A percentile compares a stretch with the other conserved stretches of the same genome.
Evolutionary conservation across 2,329 filamentous ascomycete genomes (phyloP).

Genomic region (Trichoderma koningii): DNA sequence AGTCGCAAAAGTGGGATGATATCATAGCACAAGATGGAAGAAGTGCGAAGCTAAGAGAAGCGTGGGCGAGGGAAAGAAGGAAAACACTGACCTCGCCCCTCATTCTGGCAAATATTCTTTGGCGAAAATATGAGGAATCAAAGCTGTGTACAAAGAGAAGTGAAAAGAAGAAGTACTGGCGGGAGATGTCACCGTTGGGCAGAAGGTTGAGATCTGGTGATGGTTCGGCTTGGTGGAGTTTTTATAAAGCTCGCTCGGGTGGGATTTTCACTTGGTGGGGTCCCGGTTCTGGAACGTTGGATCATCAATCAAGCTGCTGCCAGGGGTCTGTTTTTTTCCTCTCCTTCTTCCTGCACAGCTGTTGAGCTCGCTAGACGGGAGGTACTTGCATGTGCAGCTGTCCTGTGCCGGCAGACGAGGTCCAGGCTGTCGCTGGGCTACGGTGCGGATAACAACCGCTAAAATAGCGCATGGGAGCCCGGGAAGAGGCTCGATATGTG

Average conservation of each 20-base stretch:
- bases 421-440: neutral
- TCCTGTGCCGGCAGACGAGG: constrained; percentile 2
- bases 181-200: constrained; percentile 34
- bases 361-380: neutral
- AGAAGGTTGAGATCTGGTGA: constrained; percentile 35
- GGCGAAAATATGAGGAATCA: neutral
- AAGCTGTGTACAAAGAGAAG: neutral
- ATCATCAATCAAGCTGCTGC: constrained; percentile 2
- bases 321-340: neutral
- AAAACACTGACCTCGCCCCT: constrained; percentile 57
- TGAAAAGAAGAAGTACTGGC: constrained; percentile 25
- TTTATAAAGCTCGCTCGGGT: constrained; percentile 10
- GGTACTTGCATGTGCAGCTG: constrained; percentile 19
- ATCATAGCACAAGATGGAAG: constrained; percentile 16
- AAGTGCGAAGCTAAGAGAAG: neutral
- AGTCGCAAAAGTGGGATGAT: constrained; percentile 3
- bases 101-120: constrained; percentile 44
- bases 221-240: constrained; percentile 37
- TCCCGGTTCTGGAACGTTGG: neutral
- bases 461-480: constrained; percentile 21
- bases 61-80: neutral
- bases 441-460: neutral
- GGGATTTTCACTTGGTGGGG: constrained; percentile 14
- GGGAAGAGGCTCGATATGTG: neutral
- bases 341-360: too few relatives aligned